A percentile compares a stretch with the other conserved stretches of the same genome.
phyloP scores from a whole-genome alignment of 2,329 filamentous ascomycete genomes.

The Hypoxylon sp. region DNA sequence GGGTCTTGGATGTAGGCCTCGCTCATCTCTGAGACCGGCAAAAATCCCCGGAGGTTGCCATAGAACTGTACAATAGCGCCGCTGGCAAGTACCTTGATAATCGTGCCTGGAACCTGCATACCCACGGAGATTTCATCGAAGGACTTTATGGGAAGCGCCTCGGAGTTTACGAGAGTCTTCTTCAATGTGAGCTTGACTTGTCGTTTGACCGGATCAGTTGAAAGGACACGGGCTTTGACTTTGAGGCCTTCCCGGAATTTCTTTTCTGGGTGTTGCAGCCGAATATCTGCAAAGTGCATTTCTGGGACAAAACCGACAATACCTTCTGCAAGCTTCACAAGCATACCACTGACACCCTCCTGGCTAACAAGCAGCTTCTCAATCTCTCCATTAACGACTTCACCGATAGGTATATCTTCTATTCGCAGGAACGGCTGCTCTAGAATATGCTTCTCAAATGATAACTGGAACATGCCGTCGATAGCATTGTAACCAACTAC shows the following conservation, averaged over 20 bases:
- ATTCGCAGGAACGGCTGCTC: slow-evolving; percentile 92
- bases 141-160: slow-evolving; percentile 81
- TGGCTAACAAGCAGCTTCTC: slow-evolving; percentile 86
- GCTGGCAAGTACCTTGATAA: slow-evolving; percentile 82
- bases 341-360: slow-evolving; percentile 83
- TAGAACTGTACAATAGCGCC: slow-evolving; percentile 96
- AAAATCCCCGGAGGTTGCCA: slow-evolving; percentile 83
- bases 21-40: slow-evolving; percentile 97
- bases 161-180: slow-evolving; percentile 93
- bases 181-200: slow-evolving; percentile 91
- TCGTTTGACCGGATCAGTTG: slow-evolving; percentile 80
- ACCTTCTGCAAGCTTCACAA: slow-evolving; percentile 87
- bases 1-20: slow-evolving; percentile 95
- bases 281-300: slow-evolving; percentile 89
- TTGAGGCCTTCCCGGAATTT: slow-evolving; percentile 91
- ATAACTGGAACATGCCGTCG: slow-evolving; percentile 88
- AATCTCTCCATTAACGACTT: slow-evolving; percentile 84
- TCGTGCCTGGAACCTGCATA: slow-evolving; percentile 85
- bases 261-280: slow-evolving; percentile 92
- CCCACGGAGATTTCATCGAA: slow-evolving; percentile 82
- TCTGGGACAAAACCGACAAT: slow-evolving; percentile 91
- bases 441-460: slow-evolving; percentile 84
- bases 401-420: slow-evolving; percentile 88
- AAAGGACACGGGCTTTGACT: slow-evolving; percentile 88
- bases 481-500: slow-evolving; percentile 89